Evolutionary conservation across 208 protist species (phyloP).

Genomic region (Leptomonas pyrrhocoris): DNA sequence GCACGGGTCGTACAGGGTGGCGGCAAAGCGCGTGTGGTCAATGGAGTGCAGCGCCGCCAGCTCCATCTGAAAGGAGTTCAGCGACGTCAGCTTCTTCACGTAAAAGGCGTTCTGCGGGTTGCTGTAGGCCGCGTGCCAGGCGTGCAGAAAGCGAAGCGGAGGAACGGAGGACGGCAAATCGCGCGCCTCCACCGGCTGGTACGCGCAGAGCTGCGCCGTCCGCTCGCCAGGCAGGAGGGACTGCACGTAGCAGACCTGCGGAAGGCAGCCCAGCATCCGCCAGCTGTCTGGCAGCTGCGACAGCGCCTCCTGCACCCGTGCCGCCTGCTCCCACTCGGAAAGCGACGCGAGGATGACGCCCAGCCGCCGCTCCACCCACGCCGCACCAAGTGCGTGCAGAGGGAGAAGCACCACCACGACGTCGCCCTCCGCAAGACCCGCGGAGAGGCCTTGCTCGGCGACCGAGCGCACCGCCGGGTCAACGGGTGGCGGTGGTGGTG

Average conservation of each 20-base stretch:
- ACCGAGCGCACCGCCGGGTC: conserved; percentile 8
- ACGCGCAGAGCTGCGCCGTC: conserved; percentile 40
- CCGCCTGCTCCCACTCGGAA: conserved; percentile 6
- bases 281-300: conserved; percentile 44
- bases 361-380: conserved; percentile 36
- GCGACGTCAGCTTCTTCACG: conserved; percentile 52
- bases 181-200: conserved; percentile 11
- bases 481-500: neutral
- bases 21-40: conserved; percentile 50
- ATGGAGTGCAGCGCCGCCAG: conserved; percentile 58
- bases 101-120: conserved; percentile 38
- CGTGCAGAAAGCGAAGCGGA: conserved; percentile 56
- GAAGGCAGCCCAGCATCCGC: conserved; percentile 57
- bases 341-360: neutral
- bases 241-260: conserved; percentile 69
- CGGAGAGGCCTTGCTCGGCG: conserved; percentile 23
- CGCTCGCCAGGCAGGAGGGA: conserved; percentile 30
- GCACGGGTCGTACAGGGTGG: conserved; percentile 68
- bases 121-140: conserved; percentile 44
- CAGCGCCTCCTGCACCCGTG: conserved; percentile 16
- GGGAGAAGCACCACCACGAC: conserved; percentile 70
- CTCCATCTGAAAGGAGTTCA: conserved; percentile 48
- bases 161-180: neutral
- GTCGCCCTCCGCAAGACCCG: conserved; percentile 57
- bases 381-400: conserved; percentile 35